A percentile compares a stretch with the other conserved stretches of the same genome.
phyloP scores from a whole-genome alignment of 2,329 filamentous ascomycete species.

The Colletotrichum costaricense region DNA sequence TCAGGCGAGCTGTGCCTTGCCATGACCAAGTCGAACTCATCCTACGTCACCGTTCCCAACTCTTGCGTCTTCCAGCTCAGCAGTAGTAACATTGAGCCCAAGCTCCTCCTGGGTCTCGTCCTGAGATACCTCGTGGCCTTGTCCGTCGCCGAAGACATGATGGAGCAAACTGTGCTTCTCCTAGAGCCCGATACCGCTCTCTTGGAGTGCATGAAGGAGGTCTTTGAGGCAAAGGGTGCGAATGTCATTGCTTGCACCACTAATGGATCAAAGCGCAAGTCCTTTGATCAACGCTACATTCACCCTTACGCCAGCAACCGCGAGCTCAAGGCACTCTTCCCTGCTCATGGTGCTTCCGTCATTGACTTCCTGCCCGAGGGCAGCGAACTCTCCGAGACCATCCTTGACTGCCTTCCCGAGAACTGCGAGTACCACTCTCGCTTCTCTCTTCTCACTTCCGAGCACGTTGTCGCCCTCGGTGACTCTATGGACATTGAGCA shows the following conservation, averaged over 20 bases:
- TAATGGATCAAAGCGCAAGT: slow-evolving; percentile 11
- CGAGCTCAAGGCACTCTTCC: slow-evolving; percentile 44
- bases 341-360: slow-evolving; percentile 38
- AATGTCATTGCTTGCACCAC: slow-evolving; percentile 40
- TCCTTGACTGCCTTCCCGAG: slow-evolving; percentile 40
- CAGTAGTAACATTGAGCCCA: slow-evolving; percentile 27
- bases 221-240: slow-evolving; percentile 31
- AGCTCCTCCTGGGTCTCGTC: slow-evolving; percentile 40
- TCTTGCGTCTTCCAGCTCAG: slow-evolving; percentile 36
- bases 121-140: slow-evolving; percentile 40
- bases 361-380: slow-evolving; percentile 46
- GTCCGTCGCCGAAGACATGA: slow-evolving; percentile 27
- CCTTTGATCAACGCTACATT: slow-evolving; percentile 29
- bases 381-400: slow-evolving; percentile 41
- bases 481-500: slow-evolving; percentile 28
- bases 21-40: slow-evolving; percentile 47
- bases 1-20: slow-evolving; percentile 43
- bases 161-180: slow-evolving; percentile 41
- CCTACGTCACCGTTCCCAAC: slow-evolving; percentile 43
- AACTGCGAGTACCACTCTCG: slow-evolving; percentile 42
- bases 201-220: slow-evolving; percentile 39
- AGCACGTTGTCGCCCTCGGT: slow-evolving; percentile 9
- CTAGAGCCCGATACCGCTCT: slow-evolving; percentile 48
- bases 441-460: slow-evolving; percentile 33
- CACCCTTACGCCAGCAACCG: slow-evolving; percentile 43